Evolutionary conservation across 1,139 yeast genomes (phyloP).

Genomic region (Yamadazyma diospyri): DNA sequence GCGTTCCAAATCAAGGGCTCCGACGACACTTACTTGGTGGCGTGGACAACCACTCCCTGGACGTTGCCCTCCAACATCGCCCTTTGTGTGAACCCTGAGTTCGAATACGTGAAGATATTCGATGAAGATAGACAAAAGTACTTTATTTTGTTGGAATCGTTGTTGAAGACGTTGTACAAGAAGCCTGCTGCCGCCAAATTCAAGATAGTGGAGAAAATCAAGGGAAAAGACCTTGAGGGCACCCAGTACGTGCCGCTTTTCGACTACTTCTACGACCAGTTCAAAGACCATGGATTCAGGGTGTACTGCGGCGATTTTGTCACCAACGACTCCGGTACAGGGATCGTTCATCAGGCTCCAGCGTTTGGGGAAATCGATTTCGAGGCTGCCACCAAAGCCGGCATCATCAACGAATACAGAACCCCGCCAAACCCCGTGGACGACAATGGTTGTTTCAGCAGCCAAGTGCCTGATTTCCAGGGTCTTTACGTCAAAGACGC

Average conservation of each 20-base stretch:
- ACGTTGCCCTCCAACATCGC: constrained; percentile 94
- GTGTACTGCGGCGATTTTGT: constrained; percentile 84
- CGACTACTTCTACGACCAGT: constrained; percentile 72
- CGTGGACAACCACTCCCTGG: constrained; percentile 99
- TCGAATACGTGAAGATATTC: constrained; percentile 86
- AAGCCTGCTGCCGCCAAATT: constrained; percentile 89
- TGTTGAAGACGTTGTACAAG: constrained; percentile 81
- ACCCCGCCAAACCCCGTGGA: constrained; percentile 93
- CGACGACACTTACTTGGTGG: constrained; percentile 78
- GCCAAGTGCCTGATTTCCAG: constrained; percentile 66
- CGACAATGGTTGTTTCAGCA: constrained; percentile 81
- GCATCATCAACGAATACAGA: constrained; percentile 65
- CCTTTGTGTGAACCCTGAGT: constrained; percentile 84
- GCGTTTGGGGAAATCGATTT: constrained; percentile 99
- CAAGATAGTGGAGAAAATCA: constrained; percentile 73
- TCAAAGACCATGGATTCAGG: constrained; percentile 73
- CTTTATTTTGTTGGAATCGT: constrained; percentile 78
- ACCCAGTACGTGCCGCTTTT: constrained; percentile 78
- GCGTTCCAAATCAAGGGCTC: constrained; percentile 82
- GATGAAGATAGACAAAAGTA: constrained; percentile 83
- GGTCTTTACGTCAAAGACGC: constrained; percentile 96
- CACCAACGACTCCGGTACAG: constrained; percentile 94
- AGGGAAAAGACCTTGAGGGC: constrained; percentile 80
- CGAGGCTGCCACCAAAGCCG: constrained; percentile 71
- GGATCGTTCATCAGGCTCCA: constrained; percentile 98